Base-by-base conservation (phyloP, 345 rosid species). In the Abelmoschus esculentus region DNA sequence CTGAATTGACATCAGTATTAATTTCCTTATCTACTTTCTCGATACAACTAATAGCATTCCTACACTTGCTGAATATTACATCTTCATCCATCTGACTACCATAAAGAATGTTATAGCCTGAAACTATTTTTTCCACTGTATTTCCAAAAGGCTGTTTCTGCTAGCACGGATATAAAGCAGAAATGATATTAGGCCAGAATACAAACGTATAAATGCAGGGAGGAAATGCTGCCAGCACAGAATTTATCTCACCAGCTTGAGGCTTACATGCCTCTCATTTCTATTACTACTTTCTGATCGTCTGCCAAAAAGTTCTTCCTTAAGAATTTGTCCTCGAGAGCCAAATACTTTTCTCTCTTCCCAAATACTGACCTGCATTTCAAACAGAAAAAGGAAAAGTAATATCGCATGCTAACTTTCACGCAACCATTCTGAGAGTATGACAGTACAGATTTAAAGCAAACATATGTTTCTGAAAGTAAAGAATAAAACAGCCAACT, bases 331-430 rank as follows among this genome's bases (percentile, higher is more conserved):
- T 32, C 91, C 98, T 29, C 83, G 85, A 28, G 99, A 91, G 82
- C 98, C 98, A 83, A 95, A 95, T 71, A 95, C 99, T 75, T 95
- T 95, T 79, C 99, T 84, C 57, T 95, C 99, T 80, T 95, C 99
- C 99, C 96, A 95, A 66, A 95, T 95, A 71, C 84, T 75, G 70
- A 95, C 79, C 99, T 95, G 82, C 56, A 72, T 7, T 18, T 28
- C 66, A 17, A 73, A 18, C 18, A 70, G 10, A 31, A 50, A 72
- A 73, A 2, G 15, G 42, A 52, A 47, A 55, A 18, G 57, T n/a
- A 49, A 55, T 10, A 57, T 26, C 47, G 14, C 34, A 64, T 54
- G 56, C 19, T 5, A 61, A 59, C 64, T 53, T 44, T 22, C 2
- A 47, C 19, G 28, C 7, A 1, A 28, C n/a, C 57, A 47, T 31